Conservation (phyloP, 1,284 basidiomycete species). For the Pisolithus thermaeus region DNA sequence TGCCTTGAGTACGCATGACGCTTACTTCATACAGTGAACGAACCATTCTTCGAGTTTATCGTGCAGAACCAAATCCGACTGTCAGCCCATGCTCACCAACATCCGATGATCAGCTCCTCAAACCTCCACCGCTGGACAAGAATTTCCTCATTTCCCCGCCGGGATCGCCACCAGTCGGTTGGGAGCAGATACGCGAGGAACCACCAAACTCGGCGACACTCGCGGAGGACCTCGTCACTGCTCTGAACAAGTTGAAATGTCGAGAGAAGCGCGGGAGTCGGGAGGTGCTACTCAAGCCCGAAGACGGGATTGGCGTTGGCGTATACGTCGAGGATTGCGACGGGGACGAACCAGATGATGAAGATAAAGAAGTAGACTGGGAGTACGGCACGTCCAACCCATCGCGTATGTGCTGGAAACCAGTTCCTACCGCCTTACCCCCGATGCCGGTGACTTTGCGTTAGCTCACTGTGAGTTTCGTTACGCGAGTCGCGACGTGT, state of each 20-base stretch:
- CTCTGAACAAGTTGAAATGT: slow-evolving; percentile 60
- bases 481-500: slow-evolving; percentile 29
- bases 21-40: slow-evolving; percentile 34
- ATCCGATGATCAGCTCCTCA: slow-evolving; percentile 52
- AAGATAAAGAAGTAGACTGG: slow-evolving; percentile 47
- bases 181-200: slow-evolving; percentile 90
- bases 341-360: slow-evolving; percentile 27
- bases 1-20: slow-evolving; percentile 5
- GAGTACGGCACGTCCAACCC: slow-evolving; percentile 55
- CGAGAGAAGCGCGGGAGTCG: slow-evolving; percentile 32
- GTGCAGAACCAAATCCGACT: slow-evolving; percentile 71
- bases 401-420: slow-evolving; percentile 44
- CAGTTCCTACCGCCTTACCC: slow-evolving; percentile 52
- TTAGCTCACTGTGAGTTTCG: slow-evolving; percentile 20
- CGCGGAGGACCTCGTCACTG: slow-evolving; percentile 84
- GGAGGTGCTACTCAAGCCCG: slow-evolving; percentile 58
- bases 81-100: slow-evolving; percentile 37
- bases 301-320: slow-evolving; percentile 66
- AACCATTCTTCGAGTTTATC: slow-evolving; percentile 68
- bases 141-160: slow-evolving; percentile 98
- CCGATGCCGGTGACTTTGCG: slow-evolving; percentile 36
- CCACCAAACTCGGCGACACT: slow-evolving; percentile 85
- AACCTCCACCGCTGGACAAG: slow-evolving; percentile 76
- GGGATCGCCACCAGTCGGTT: slow-evolving; percentile 95
- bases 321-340: slow-evolving; percentile 71